Conservation (phyloP, 164 flowering plant genomes). For the Litsea cubeba region DNA sequence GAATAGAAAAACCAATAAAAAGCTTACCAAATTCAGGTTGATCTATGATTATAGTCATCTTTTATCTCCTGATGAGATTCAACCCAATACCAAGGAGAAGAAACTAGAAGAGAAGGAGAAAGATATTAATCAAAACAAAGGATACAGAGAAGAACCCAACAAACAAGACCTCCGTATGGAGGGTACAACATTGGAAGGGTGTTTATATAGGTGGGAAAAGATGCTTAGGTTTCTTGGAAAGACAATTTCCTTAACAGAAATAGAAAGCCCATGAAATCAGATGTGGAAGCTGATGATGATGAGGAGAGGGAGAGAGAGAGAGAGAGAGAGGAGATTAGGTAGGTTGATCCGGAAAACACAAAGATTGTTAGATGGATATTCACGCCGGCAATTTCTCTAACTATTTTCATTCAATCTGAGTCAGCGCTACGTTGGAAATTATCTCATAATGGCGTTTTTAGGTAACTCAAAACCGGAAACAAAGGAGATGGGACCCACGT, state of each 20-base stretch:
- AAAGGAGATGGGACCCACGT: not conserved
- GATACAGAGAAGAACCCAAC: not conserved
- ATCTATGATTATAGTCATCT: slow-evolving; percentile 32
- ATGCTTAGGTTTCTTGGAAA: not conserved
- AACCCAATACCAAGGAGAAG: not conserved
- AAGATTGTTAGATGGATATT: not conserved
- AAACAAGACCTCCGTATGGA: no score
- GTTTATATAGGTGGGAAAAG: slow-evolving; percentile 19
- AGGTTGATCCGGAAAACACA: not conserved
- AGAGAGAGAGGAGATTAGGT: no score
- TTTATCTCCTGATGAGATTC: not conserved
- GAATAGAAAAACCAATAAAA: no score
- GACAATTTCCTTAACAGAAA: no score
- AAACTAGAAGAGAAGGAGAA: not conserved
- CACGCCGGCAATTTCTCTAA: not conserved
- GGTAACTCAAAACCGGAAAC: not conserved
- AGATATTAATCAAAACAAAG: not conserved
- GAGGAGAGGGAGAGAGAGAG: no score
- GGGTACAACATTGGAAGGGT: not conserved
- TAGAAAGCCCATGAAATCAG: no score
- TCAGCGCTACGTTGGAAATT: slow-evolving; percentile 9
- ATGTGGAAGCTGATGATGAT: no score
- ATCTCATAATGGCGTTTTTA: not conserved
- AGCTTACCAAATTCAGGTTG: slow-evolving; percentile 27
- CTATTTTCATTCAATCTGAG: slow-evolving; percentile 1